These are phyloP conservation scores for Phytopythium mirpurense DNA, from an alignment of 352 stramenopile genomes.

Conservation along the genomic window DNA sequence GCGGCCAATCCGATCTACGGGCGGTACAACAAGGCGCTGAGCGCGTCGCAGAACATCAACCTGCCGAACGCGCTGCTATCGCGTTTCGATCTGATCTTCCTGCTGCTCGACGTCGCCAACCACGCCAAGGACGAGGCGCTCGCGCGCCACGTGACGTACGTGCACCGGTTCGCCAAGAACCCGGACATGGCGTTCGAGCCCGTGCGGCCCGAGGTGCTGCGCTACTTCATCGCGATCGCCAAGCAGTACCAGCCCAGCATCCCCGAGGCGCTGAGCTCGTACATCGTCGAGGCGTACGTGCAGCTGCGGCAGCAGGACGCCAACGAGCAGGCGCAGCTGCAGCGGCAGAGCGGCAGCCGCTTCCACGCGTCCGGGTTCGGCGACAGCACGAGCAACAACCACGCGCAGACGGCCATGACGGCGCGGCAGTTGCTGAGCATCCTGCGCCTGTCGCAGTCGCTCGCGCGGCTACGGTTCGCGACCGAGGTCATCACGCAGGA, in stretches of 20 bases:
- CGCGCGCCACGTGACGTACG: slow-evolving; percentile 90
- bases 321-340: slow-evolving; percentile 71
- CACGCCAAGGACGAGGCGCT: slow-evolving; percentile 90
- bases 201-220: slow-evolving; percentile 88
- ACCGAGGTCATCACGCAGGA: slow-evolving; percentile 95
- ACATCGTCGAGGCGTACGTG: slow-evolving; percentile 99
- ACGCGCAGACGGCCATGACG: slow-evolving; percentile 98
- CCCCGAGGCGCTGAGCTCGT: slow-evolving; percentile 92
- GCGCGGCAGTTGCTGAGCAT: slow-evolving; percentile 98
- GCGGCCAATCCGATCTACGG: slow-evolving; percentile 99
- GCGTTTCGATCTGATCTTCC: slow-evolving; percentile 99
- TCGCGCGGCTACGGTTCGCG: slow-evolving; percentile 95
- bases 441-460: slow-evolving; percentile 94
- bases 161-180: slow-evolving; percentile 88
- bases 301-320: slow-evolving; percentile 92
- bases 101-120: slow-evolving; percentile 96
- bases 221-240: slow-evolving; percentile 86
- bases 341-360: slow-evolving; percentile 30
- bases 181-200: slow-evolving; percentile 90
- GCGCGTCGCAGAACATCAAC: slow-evolving; percentile 97
- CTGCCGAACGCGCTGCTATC: slow-evolving; percentile 98
- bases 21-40: slow-evolving; percentile 83
- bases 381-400: slow-evolving; percentile 40
- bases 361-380: slow-evolving; percentile 32
- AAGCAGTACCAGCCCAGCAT: slow-evolving; percentile 86